phyloP scores from a whole-genome alignment of 495 filamentous ascomycete genomes.

The Penicillium ucsense region DNA sequence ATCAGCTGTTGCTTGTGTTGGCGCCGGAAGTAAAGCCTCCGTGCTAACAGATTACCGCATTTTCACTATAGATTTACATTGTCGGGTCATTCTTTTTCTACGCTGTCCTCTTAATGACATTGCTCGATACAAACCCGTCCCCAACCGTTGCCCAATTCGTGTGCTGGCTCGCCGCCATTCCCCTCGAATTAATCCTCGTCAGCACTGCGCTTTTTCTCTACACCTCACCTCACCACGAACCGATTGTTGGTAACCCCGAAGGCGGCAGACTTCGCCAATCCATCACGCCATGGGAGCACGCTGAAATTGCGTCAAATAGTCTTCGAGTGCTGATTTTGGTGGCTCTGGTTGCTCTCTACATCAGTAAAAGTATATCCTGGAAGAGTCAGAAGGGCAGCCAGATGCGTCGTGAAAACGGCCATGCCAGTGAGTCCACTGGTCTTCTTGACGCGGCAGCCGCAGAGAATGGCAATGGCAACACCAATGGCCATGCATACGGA shows the following conservation, averaged over 20 bases:
- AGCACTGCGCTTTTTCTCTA: conserved; percentile 53
- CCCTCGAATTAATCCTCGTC: conserved; percentile 61
- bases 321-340: conserved; percentile 52
- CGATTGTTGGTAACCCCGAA: conserved; percentile 44
- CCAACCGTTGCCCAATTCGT: conserved; percentile 64
- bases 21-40: too few relatives aligned
- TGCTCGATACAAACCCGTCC: conserved; percentile 67
- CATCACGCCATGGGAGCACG: conserved; percentile 56
- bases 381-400: conserved; percentile 18
- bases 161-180: conserved; percentile 59
- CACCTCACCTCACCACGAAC: conserved; percentile 47
- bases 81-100: conserved; percentile 70
- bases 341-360: conserved; percentile 49
- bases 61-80: conserved; percentile 60
- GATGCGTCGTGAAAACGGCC: conserved; percentile 20
- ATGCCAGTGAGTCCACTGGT: conserved; percentile 46
- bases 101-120: conserved; percentile 61
- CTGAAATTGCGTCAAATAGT: conserved; percentile 49
- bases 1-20: too few relatives aligned
- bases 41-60: neutral
- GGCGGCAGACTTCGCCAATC: conserved; percentile 32
- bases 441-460: conserved; percentile 30
- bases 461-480: conserved; percentile 41
- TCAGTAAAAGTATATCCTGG: conserved; percentile 37
- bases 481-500: conserved; percentile 40